A percentile compares a stretch with the other conserved stretches of the same genome.
Evolutionary conservation across 345 rosid species (phyloP).

Genomic region (Lepidium didymum): DNA sequence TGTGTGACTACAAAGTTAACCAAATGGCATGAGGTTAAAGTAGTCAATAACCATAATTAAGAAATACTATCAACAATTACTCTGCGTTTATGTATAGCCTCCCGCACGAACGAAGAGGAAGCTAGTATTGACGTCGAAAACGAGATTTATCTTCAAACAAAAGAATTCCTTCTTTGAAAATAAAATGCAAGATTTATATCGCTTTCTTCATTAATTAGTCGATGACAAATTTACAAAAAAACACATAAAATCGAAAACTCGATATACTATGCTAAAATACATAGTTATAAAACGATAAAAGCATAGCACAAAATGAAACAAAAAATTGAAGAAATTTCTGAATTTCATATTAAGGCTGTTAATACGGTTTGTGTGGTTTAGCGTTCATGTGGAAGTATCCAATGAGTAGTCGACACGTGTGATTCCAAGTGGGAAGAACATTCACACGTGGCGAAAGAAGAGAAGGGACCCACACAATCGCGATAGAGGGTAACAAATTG

Average conservation of each 20-base stretch:
- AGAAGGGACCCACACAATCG: constrained; percentile 16
- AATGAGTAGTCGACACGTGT: neutral
- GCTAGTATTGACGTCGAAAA: constrained; percentile 10
- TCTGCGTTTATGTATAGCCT: neutral
- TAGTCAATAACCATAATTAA: constrained; percentile 1
- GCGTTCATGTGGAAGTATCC: neutral
- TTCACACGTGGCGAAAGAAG: constrained; percentile 4
- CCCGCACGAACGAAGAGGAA: too few relatives aligned
- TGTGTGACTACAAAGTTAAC: constrained; percentile 20
- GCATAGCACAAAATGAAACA: neutral
- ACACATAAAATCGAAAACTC: neutral
- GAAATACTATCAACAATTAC: neutral
- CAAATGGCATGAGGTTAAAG: constrained; percentile 7
- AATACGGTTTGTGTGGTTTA: neutral
- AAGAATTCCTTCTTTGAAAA: neutral
- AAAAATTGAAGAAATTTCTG: neutral
- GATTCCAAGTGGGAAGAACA: neutral
- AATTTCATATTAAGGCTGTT: neutral
- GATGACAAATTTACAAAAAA: neutral
- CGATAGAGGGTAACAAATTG: constrained; percentile 20
- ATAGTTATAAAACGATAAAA: neutral
- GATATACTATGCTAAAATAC: neutral
- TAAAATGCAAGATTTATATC: neutral
- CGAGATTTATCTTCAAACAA: neutral
- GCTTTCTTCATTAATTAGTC: constrained; percentile 1